Evolutionary conservation across 129 eudicot species (phyloP), one percentile per base, ranked within the genome.

Genomic region (Oenanthe sinensis): DNA sequence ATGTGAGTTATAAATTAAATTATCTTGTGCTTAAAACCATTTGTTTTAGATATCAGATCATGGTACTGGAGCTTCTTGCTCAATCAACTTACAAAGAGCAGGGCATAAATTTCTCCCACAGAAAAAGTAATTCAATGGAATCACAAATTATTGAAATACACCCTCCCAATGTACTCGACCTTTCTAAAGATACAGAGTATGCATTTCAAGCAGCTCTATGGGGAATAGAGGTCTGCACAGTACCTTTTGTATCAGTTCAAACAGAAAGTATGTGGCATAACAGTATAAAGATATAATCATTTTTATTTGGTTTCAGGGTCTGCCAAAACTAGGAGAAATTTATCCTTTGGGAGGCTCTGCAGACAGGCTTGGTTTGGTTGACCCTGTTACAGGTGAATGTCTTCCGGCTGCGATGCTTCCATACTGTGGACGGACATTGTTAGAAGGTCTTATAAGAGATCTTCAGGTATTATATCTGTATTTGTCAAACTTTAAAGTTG

Each of bases 331-430:
- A 47, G 99, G 97, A 85, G 99, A 95, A 90, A 95, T 95, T 80
- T 95, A 95, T 87, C 97, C 99, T 81, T 93, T 95, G 45, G 99
- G 99, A 78, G 99, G 99, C 82, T 90, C 99, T 43, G 99, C 96
- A 76, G 99, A 95, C 84, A 92, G 99, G 93, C 97, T 95, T 83
- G 99, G 96, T 79, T 86, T 95, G 75, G 91, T 95, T 63, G 97
- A 95, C 81, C 84, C 92, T 17, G 82, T 80, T 77, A 90, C 99
- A 67, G 97, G 96, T 80, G 99, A 95, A 92, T 92, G 96, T 84
- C 99, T 95, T 80, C 99, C 99, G 71, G 99, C 99, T 73, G 99
- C 99, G 46, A 88, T 95, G 97, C 97, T 95, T 82, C 99, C 97
- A 72, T 95, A 79, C 80, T 92, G 92, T 82, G 99, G 99, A 52